phyloP scores from a whole-genome alignment of 1,284 basidiomycete genomes.

The Cystobasidium sp. region DNA sequence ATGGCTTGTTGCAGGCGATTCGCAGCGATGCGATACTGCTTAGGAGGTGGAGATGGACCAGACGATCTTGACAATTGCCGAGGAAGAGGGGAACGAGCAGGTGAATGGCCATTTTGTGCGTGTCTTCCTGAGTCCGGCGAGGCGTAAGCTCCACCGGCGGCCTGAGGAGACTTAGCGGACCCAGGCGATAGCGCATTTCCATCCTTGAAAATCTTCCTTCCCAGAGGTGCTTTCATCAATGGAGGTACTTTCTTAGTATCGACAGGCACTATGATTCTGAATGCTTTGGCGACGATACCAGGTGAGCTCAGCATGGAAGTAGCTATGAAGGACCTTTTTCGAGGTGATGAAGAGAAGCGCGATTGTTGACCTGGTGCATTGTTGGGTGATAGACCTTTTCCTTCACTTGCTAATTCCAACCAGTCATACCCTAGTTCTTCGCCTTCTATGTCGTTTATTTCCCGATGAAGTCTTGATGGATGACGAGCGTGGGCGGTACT shows the following conservation, averaged over 20 bases:
- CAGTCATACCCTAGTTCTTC: constrained; percentile 11
- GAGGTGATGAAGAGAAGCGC: constrained; percentile 11
- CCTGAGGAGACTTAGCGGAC: no score
- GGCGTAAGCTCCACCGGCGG: no score
- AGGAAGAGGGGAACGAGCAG: no score
- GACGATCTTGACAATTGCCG: background rate
- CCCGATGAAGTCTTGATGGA: no score
- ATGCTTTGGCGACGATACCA: constrained; percentile 23
- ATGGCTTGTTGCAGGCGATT: background rate
- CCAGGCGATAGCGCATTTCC: background rate
- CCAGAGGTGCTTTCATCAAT: background rate
- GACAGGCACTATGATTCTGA: constrained; percentile 15
- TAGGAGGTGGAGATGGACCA: background rate
- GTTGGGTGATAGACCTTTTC: background rate
- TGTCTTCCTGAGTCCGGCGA: no score
- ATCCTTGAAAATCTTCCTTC: background rate
- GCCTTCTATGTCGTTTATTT: background rate
- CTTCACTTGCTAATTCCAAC: constrained; percentile 5
- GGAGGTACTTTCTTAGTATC: constrained; percentile 2
- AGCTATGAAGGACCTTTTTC: constrained; percentile 11
- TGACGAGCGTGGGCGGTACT: no score
- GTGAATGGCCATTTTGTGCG: no score
- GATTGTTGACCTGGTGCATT: background rate
- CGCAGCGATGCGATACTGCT: background rate
- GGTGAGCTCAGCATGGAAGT: constrained; percentile 14